Evolutionary conservation across 257 asterid genomes (phyloP).

Genomic region (Mentha longifolia): DNA sequence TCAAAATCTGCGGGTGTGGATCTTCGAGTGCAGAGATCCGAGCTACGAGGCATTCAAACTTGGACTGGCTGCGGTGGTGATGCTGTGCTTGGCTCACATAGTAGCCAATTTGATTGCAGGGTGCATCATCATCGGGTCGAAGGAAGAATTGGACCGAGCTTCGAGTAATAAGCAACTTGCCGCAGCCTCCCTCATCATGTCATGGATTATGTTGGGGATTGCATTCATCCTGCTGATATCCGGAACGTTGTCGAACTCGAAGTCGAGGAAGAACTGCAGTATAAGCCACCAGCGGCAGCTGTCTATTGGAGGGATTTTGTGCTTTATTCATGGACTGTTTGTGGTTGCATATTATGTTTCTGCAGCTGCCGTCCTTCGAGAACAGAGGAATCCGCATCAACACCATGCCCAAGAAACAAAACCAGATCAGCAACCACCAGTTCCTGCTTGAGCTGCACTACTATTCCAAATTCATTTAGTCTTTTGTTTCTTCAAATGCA

Average conservation of each 20-base stretch:
- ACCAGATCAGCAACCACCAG: slow-evolving; percentile 44
- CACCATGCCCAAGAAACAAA: slow-evolving; percentile 33
- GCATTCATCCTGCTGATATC: slow-evolving; percentile 59
- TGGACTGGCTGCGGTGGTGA: slow-evolving; percentile 69
- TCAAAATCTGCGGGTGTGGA: slow-evolving; percentile 57
- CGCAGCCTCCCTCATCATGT: slow-evolving; percentile 64
- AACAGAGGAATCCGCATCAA: slow-evolving; percentile 45
- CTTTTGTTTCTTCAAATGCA: neutral
- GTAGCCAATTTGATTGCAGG: slow-evolving; percentile 59
- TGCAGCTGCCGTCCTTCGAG: slow-evolving; percentile 55
- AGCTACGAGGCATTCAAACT: slow-evolving; percentile 80
- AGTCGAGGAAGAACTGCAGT: slow-evolving; percentile 61
- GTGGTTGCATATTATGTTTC: slow-evolving; percentile 59
- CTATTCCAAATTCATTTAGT: neutral
- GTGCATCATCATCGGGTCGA: slow-evolving; percentile 70
- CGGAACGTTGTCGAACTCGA: slow-evolving; percentile 56
- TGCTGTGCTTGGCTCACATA: slow-evolving; percentile 66
- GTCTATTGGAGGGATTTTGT: slow-evolving; percentile 66
- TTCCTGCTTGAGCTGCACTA: slow-evolving; percentile 37
- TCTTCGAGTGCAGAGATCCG: slow-evolving; percentile 81
- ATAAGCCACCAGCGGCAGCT: slow-evolving; percentile 54
- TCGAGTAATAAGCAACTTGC: slow-evolving; percentile 78
- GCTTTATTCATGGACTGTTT: slow-evolving; percentile 69
- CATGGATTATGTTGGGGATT: slow-evolving; percentile 62
- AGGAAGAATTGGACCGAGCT: slow-evolving; percentile 65